These are phyloP conservation scores for Cucurbita argyrosperma DNA, from an alignment of 306 rosid species.

Conservation along the genomic window DNA sequence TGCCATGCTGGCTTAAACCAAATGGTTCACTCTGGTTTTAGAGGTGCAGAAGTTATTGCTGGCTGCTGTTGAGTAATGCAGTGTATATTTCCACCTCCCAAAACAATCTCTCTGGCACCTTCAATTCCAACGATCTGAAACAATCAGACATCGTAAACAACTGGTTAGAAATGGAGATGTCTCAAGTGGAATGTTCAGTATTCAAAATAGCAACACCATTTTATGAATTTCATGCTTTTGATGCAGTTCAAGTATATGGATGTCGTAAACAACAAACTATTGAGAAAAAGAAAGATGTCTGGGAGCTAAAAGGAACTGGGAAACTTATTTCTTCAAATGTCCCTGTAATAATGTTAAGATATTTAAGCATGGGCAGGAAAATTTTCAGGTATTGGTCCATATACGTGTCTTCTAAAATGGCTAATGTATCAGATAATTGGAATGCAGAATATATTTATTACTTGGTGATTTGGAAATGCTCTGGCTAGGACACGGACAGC, in stretches of 20 bases:
- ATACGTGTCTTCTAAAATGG: not conserved
- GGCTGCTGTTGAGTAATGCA: slow-evolving; percentile 97
- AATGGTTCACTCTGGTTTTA: not conserved
- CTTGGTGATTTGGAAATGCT: slow-evolving; percentile 61
- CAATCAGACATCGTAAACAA: not conserved
- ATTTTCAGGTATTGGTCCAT: not conserved
- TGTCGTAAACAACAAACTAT: not conserved
- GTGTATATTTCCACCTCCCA: slow-evolving; percentile 86
- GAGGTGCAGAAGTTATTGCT: slow-evolving; percentile 2
- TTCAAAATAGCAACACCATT: not conserved
- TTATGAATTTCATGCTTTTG: not conserved
- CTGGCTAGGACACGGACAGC: slow-evolving; percentile 52
- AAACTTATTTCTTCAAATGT: not conserved
- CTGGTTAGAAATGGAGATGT: not conserved
- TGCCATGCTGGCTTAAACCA: not conserved
- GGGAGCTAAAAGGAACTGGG: not conserved
- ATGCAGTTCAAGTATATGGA: not conserved
- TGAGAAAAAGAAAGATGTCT: not conserved
- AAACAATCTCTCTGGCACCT: slow-evolving; percentile 84
- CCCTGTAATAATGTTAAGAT: no score
- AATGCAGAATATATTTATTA: slow-evolving; percentile 12
- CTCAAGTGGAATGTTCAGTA: not conserved
- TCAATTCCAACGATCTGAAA: slow-evolving; percentile 67
- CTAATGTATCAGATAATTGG: not conserved
- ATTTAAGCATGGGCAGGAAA: not conserved